Evolutionary conservation across 2,329 filamentous ascomycete genomes (phyloP), one percentile per base, ranked within the genome.

Genomic region (Apiospora saccharicola): DNA sequence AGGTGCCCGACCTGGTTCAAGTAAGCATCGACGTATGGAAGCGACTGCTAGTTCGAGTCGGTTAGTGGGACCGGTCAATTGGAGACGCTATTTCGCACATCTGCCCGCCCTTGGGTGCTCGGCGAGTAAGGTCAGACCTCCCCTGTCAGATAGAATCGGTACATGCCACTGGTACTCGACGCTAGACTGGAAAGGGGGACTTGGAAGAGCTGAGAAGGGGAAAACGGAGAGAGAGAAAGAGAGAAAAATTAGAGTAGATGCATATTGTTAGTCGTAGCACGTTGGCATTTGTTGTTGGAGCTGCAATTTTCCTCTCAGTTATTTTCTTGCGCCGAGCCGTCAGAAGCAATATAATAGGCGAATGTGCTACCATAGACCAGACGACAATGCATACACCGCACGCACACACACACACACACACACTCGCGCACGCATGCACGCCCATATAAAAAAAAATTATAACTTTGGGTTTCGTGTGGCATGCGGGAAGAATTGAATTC

Each of bases 61-160:
- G 57, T 64, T 64, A 64, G 57, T 41, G 57, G 34, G 57, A 64
- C 57, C 57, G 34, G 57, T 64, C 57, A 41, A 64, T 37, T 64
- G 57, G 57, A 41, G 57, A 64, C 57, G 57, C 57, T 64, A 64
- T 64, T 64, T 41, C 57, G 57, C 41, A 64, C 57, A 64, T 64
- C 34, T 41, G 57, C 57, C 57, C 57, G 57, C 57, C 57, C 53
- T 64, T 37, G 34, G 57, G 57, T 64, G 57, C 22, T 64, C 34
- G 57, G 57, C 57, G 57, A 64, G 57, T 64, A 64, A 64, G 57
- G 53, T 37, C 22, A 37, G 26, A 61, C 26, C 2, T 19, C 16
- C 30, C 30, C 53, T 61, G 53, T 14, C 3, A 61, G 26, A 37
- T 37, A 37, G 34, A 61, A 3, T 37, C 53, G 53, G 30, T 19